phyloP scores from a whole-genome alignment of 2,329 filamentous ascomycete genomes.

The Truncatella angustata region DNA sequence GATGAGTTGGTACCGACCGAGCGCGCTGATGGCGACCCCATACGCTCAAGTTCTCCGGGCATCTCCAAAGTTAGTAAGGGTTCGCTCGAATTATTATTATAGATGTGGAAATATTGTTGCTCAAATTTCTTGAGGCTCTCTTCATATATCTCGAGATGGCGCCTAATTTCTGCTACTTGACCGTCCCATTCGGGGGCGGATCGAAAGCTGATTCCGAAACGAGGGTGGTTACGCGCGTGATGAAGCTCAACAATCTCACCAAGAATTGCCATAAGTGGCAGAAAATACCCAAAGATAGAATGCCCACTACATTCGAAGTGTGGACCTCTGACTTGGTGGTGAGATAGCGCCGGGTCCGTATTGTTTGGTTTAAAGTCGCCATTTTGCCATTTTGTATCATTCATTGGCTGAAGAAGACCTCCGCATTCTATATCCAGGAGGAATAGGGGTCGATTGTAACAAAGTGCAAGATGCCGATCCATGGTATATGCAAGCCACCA shows the following conservation, averaged over 20 bases:
- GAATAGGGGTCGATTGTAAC: constrained; percentile 89
- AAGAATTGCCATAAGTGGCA: constrained; percentile 88
- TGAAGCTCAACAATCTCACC: constrained; percentile 89
- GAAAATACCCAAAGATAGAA: constrained; percentile 88
- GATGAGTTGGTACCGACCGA: constrained; percentile 58
- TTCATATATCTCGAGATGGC: constrained; percentile 78
- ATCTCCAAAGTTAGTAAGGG: constrained; percentile 37
- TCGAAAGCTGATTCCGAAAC: constrained; percentile 74
- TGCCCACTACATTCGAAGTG: constrained; percentile 82
- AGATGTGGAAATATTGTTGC: constrained; percentile 44
- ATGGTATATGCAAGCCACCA: constrained; percentile 95
- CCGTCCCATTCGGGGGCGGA: constrained; percentile 78
- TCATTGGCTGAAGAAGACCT: constrained; percentile 78
- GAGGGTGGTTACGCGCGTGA: constrained; percentile 82
- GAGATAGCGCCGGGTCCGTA: constrained; percentile 48
- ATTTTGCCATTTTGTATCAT: constrained; percentile 82
- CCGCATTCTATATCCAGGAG: constrained; percentile 86
- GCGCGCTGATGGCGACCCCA: constrained; percentile 67
- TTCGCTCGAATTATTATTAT: constrained; percentile 29
- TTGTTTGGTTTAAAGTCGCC: constrained; percentile 64
- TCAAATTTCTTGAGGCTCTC: constrained; percentile 71
- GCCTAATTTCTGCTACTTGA: constrained; percentile 72
- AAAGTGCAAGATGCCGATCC: constrained; percentile 84
- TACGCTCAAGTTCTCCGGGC: constrained; percentile 46
- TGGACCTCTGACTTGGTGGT: constrained; percentile 62